Evolutionary conservation across 1,284 basidiomycete genomes (phyloP), one percentile per base, ranked within the genome.

Genomic region (Moesziomyces sp.): DNA sequence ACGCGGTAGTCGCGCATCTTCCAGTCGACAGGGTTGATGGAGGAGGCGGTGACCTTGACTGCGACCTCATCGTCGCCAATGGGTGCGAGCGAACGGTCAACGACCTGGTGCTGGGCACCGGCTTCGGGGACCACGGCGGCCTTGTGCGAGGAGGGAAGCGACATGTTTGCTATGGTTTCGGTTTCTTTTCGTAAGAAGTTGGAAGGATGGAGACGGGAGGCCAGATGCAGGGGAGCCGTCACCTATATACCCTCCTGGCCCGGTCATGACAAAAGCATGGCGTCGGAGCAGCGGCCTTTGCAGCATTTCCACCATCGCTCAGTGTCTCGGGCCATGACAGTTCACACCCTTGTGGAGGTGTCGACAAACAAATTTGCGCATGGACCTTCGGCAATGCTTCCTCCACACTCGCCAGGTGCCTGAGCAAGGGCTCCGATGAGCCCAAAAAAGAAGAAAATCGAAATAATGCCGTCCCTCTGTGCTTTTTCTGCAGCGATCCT

Each of bases 11-110:
- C 70, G 30, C 62, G 55, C 13, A 77, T 70, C 60, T 80, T 79
- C 75, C 75, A 77, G 58, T 79, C 77, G 26, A 77, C 75, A 1
- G 77, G 77, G 62, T 79, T 79, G 68, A 79, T 75, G 53, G 78
- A 67, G 18, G 78, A 62, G 33, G 75, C 70, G 1, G 66, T 76
- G 54, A 77, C 49, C 43, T 65, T 61, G 60, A 79, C 45, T 19
- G 73, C 73, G 18, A 76, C 57, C 51, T 79, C 74, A 24, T 65
- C 58, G 19, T 46, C 46, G 4, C 50, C 42, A n/a, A 70, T 63
- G 8, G 59, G 43, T 0, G 71, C 64, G 26, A 70, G 52, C 13
- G 56, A 64, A n/a, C 58, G 61, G 14, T 68, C 69, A 19, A 46
- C 49, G n/a, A 72, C 46, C 30, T 38, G 46, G 54, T 65, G 58